A percentile compares a stretch with the other conserved stretches of the same genome.
Evolutionary conservation across 164 flowering plant genomes (phyloP).

Genomic region (Berberis vulgaris): DNA sequence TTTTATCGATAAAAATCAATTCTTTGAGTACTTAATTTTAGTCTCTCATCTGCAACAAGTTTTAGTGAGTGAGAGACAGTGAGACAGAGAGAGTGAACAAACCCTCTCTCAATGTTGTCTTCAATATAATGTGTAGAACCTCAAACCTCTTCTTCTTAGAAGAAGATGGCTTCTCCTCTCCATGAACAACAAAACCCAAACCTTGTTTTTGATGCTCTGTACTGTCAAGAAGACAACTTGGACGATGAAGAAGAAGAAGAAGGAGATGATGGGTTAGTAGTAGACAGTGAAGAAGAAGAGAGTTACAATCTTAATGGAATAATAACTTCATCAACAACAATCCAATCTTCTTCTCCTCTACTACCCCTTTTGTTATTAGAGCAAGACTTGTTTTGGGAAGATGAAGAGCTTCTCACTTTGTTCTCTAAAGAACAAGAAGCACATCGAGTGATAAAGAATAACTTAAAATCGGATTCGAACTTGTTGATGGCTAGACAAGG

Average conservation of each 20-base stretch:
- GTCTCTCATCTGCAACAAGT: not conserved
- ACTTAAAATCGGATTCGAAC: conserved; percentile 10
- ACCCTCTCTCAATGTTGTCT: not conserved
- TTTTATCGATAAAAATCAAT: not conserved
- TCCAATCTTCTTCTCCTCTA: no score
- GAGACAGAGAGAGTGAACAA: not conserved
- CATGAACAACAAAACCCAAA: conserved; percentile 7
- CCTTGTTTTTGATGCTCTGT: conserved; percentile 39
- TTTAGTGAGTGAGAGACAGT: not conserved
- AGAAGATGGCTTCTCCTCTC: conserved; percentile 35
- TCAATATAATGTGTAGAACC: conserved; percentile 21
- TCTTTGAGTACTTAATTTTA: not conserved
- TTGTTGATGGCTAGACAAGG: conserved; percentile 36
- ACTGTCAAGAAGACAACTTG: conserved; percentile 48
- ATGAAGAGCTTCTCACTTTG: conserved; percentile 47
- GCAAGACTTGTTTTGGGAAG: conserved; percentile 53
- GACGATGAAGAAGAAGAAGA: conserved; percentile 21
- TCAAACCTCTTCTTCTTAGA: conserved; percentile 36
- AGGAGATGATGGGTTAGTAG: conserved; percentile 4
- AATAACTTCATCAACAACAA: not conserved
- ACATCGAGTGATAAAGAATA: conserved; percentile 1
- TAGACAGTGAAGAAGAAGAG: not conserved
- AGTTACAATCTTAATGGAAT: not conserved
- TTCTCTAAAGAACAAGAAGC: conserved; percentile 37
- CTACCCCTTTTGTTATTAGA: conserved; percentile 18